These are phyloP conservation scores for Mycena alexandri DNA, from an alignment of 768 basidiomycete genomes.

Conservation along the genomic window DNA sequence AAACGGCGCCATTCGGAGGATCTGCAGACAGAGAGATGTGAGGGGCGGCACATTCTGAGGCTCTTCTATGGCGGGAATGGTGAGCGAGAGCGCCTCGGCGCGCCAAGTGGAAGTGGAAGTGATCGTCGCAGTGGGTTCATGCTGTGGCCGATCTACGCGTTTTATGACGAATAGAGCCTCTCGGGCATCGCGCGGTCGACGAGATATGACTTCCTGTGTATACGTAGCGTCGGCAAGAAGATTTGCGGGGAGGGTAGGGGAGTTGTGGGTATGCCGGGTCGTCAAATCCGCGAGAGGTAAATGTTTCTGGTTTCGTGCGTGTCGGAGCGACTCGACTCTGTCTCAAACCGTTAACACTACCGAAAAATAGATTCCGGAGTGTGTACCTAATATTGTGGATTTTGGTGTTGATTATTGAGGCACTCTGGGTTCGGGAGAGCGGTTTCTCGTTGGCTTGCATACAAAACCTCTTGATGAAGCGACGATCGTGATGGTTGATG, in stretches of 20 bases:
- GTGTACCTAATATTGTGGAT: constrained; percentile 21
- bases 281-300: constrained; percentile 16
- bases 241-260: constrained; percentile 60
- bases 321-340: constrained; percentile 83
- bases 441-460: no score
- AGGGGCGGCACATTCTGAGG: constrained; percentile 61
- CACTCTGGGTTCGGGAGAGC: not conserved
- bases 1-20: constrained; percentile 53
- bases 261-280: constrained; percentile 45
- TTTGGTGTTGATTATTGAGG: not conserved
- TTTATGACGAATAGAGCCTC: constrained; percentile 37
- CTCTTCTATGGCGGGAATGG: constrained; percentile 49
- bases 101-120: constrained; percentile 60
- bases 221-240: constrained; percentile 41
- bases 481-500: no score
- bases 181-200: constrained; percentile 18
- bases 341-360: not conserved
- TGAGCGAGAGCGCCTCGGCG: constrained; percentile 64
- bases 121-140: constrained; percentile 44
- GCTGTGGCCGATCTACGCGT: constrained; percentile 48
- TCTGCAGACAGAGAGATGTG: constrained; percentile 67
- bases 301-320: constrained; percentile 61
- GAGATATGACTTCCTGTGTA: constrained; percentile 27
- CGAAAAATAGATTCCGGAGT: not conserved
- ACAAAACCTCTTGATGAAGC: no score